Evolutionary conservation across 2,329 filamentous ascomycete species (phyloP).

Genomic region (Colletotrichum trifolii): DNA sequence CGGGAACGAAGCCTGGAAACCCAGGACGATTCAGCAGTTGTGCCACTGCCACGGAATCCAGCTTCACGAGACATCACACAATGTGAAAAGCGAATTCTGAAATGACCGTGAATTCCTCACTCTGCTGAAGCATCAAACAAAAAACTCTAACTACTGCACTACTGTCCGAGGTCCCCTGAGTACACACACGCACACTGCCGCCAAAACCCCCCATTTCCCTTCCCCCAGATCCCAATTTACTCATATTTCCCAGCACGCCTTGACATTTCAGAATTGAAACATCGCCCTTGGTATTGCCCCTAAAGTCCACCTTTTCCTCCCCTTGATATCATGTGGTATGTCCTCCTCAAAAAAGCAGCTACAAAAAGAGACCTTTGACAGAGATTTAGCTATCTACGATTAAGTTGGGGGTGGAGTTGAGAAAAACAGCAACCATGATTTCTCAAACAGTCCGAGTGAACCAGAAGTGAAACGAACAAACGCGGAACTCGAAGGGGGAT

Average conservation of each 20-base stretch:
- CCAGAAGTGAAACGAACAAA: background rate
- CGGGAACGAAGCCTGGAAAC: no score
- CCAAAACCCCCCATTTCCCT: background rate
- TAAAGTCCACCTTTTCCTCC: conserved; percentile 33
- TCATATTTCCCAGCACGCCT: background rate
- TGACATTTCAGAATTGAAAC: background rate
- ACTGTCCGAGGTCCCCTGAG: conserved; percentile 3
- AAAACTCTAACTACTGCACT: conserved; percentile 29
- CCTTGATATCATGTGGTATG: conserved; percentile 37
- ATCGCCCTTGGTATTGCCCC: background rate
- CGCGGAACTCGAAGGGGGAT: background rate
- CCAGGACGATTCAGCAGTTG: no score
- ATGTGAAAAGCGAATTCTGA: conserved; percentile 9
- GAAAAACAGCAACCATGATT: conserved; percentile 7
- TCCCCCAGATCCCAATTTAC: background rate
- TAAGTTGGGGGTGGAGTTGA: conserved; percentile 9
- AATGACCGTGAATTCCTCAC: conserved; percentile 29
- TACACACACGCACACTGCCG: no score
- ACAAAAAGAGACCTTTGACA: conserved; percentile 7
- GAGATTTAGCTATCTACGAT: conserved; percentile 36
- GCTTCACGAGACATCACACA: no score
- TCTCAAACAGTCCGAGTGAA: background rate
- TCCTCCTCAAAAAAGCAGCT: conserved; percentile 27
- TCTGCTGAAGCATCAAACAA: conserved; percentile 8
- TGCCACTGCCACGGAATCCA: no score